A percentile compares a stretch with the other conserved stretches of the same genome.
Evolutionary conservation across 345 rosid genomes (phyloP).

Genomic region (Iberis pinnata): DNA sequence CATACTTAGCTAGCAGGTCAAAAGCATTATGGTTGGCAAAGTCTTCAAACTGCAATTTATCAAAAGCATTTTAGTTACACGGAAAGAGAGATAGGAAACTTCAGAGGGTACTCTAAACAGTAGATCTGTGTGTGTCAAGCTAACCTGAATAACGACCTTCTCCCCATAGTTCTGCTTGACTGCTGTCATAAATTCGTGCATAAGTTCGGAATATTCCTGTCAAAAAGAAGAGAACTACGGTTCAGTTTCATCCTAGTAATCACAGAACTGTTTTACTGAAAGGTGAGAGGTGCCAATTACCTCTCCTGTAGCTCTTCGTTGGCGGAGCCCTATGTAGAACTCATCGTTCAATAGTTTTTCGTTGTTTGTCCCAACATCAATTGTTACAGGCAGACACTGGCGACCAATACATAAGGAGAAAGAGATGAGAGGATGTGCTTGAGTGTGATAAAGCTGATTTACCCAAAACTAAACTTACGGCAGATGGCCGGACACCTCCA

Average conservation of each 20-base stretch:
- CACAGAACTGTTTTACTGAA: slow-evolving; percentile 11
- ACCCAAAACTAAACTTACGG: slow-evolving; percentile 46
- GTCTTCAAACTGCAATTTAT: slow-evolving; percentile 75
- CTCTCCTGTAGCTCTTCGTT: slow-evolving; percentile 93
- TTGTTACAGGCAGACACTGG: slow-evolving; percentile 94
- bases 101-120: slow-evolving; percentile 1
- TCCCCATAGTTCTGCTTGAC: slow-evolving; percentile 93
- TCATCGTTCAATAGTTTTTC: slow-evolving; percentile 81
- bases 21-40: slow-evolving; percentile 98
- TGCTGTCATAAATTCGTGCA: slow-evolving; percentile 90
- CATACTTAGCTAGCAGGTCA: slow-evolving; percentile 75
- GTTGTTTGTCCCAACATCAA: slow-evolving; percentile 98
- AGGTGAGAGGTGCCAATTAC: slow-evolving; percentile 32
- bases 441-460: slow-evolving; percentile 4
- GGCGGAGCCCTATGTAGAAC: slow-evolving; percentile 92
- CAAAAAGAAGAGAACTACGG: slow-evolving; percentile 17
- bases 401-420: not conserved
- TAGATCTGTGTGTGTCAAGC: slow-evolving; percentile 8
- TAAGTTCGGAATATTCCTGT: slow-evolving; percentile 89
- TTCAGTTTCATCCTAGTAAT: slow-evolving; percentile 13
- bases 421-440: slow-evolving; percentile 6
- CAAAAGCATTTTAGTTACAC: not conserved
- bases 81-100: not conserved
- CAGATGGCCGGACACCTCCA: slow-evolving; percentile 95
- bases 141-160: slow-evolving; percentile 87